These are phyloP conservation scores for Cyclotella kingstonii DNA, from an alignment of 108 stramenopile genomes.

Conservation along the genomic window DNA sequence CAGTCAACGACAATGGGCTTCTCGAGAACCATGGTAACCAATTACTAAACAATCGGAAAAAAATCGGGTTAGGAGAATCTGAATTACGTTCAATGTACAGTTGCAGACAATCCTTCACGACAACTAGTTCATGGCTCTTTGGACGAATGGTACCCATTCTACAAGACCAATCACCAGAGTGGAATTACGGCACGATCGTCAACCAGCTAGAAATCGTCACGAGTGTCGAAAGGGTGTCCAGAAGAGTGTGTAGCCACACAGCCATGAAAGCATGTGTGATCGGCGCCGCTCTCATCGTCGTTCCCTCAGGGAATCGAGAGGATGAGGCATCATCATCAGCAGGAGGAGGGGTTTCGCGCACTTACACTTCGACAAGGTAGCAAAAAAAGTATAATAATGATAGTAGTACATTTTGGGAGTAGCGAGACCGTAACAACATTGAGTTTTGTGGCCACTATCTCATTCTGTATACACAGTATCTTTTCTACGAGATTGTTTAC, in stretches of 20 bases:
- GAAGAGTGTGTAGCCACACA: constrained; percentile 37
- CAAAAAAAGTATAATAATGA: neutral
- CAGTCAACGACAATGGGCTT: constrained; percentile 91
- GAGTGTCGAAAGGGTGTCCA: neutral
- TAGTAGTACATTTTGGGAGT: neutral
- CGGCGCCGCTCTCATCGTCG: constrained; percentile 48
- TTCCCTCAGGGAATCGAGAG: constrained; percentile 10
- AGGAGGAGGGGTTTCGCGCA: constrained; percentile 33
- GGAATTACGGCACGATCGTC: neutral
- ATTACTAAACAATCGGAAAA: neutral
- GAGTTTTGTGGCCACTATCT: no score
- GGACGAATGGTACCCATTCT: no score
- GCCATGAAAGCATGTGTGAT: constrained; percentile 11
- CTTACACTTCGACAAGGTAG: constrained; percentile 24
- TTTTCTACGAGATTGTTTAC: no score
- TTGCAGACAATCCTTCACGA: neutral
- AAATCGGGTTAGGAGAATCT: neutral
- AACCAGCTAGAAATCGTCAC: neutral
- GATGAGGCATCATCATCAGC: constrained; percentile 37
- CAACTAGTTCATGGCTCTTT: no score
- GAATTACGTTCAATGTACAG: neutral
- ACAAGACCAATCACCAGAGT: neutral
- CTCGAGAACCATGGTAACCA: constrained; percentile 39
- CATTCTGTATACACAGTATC: no score
- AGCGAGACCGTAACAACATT: no score